These are phyloP conservation scores for Fusarium musae DNA, from an alignment of 2,329 filamentous ascomycete genomes.

Conservation along the genomic window DNA sequence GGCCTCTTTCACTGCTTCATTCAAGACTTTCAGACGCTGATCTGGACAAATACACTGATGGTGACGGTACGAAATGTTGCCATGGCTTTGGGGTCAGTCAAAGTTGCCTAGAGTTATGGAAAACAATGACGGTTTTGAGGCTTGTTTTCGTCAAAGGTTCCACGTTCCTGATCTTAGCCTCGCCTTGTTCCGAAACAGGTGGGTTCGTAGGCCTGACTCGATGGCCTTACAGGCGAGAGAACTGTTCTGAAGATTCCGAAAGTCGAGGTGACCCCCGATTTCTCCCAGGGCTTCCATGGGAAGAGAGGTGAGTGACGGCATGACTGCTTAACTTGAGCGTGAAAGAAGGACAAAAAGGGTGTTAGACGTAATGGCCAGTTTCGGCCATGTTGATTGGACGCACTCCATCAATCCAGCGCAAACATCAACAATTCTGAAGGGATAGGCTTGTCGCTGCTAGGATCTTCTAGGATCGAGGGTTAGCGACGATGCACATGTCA, in stretches of 20 bases:
- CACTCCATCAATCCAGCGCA: neutral
- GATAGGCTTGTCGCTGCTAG: neutral
- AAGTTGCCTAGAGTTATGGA: neutral
- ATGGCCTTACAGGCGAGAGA: no score
- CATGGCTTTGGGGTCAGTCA: neutral
- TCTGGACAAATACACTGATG: neutral
- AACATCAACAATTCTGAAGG: neutral
- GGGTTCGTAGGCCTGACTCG: no score
- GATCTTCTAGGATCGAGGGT: neutral
- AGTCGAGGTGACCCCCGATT: no score
- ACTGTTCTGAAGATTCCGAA: no score
- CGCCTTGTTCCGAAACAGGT: no score
- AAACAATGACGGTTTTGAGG: neutral
- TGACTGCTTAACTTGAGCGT: no score
- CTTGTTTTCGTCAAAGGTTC: neutral
- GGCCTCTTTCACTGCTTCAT: neutral
- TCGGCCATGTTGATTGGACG: neutral
- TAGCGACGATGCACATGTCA: neutral
- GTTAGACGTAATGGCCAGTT: neutral
- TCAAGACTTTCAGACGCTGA: neutral
- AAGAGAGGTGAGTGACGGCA: no score
- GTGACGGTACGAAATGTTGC: neutral
- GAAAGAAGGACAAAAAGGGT: no score
- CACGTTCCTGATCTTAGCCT: no score
- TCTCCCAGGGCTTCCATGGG: no score